These are phyloP conservation scores for Moniliophthora roreri DNA, from an alignment of 1,284 basidiomycete species.

Conservation along the genomic window DNA sequence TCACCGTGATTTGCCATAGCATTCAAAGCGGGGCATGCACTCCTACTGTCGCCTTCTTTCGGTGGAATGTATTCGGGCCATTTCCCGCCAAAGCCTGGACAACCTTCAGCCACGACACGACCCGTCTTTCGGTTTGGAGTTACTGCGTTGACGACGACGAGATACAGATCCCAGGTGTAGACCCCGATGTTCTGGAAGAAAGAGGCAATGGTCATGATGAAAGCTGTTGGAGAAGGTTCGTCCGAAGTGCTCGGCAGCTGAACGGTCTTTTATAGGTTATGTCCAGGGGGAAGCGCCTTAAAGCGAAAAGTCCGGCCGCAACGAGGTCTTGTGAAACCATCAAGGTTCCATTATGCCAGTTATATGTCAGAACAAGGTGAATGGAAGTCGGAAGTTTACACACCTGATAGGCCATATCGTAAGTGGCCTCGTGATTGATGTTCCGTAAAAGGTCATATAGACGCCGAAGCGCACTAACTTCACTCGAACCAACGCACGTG, in stretches of 20 bases:
- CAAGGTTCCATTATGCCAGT: no score
- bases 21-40: slow-evolving; percentile 70
- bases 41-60: slow-evolving; percentile 61
- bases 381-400: no score
- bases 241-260: not conserved
- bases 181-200: slow-evolving; percentile 32
- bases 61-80: slow-evolving; percentile 70
- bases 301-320: slow-evolving; percentile 1
- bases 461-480: no score
- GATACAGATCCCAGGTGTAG: slow-evolving; percentile 51
- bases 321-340: not conserved
- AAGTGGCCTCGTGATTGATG: no score
- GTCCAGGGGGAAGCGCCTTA: not conserved
- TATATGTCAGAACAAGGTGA: no score
- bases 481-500: no score
- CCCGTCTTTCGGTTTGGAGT: slow-evolving; percentile 48
- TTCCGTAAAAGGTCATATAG: no score
- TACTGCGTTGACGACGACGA: slow-evolving; percentile 57
- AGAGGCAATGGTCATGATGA: slow-evolving; percentile 25
- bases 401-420: no score
- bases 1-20: slow-evolving; percentile 75
- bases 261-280: not conserved
- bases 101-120: slow-evolving; percentile 54
- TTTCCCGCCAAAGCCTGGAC: slow-evolving; percentile 58
- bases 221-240: slow-evolving; percentile 21